phyloP scores from a whole-genome alignment of 441 rosid genomes.

The Melastoma candidum region DNA sequence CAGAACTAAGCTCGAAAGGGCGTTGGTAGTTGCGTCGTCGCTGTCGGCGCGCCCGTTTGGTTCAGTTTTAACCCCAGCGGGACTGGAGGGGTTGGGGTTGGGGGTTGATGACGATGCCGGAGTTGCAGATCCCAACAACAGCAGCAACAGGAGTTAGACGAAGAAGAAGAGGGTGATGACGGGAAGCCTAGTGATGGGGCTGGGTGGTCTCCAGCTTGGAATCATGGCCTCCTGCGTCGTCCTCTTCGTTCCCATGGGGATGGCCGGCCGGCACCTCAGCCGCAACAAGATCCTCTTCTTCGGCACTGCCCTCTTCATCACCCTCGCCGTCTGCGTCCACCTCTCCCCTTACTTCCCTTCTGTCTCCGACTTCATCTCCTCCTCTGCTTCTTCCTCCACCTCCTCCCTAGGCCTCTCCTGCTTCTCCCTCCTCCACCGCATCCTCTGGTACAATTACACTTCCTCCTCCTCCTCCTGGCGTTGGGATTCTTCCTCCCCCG shows the following conservation, averaged over 20 bases:
- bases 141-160: no score
- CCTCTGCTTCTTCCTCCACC: conserved; percentile 32
- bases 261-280: conserved; percentile 93
- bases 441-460: conserved; percentile 43
- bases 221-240: conserved; percentile 71
- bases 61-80: no score
- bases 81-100: no score
- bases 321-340: conserved; percentile 83
- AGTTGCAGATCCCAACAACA: no score
- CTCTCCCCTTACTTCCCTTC: conserved; percentile 79
- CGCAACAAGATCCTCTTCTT: conserved; percentile 81
- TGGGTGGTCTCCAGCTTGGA: conserved; percentile 58
- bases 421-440: conserved; percentile 56
- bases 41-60: no score
- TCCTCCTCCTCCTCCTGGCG: conserved; percentile 50
- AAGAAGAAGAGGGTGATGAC: no score
- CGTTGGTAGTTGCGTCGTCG: no score
- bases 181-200: conserved; percentile 20
- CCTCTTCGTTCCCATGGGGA: conserved; percentile 76
- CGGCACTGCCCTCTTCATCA: conserved; percentile 70
- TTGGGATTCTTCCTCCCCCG: conserved; percentile 47
- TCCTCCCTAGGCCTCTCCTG: conserved; percentile 58
- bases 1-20: no score
- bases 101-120: no score
- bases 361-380: conserved; percentile 8